A percentile compares a stretch with the other conserved stretches of the same genome.
phyloP scores from a whole-genome alignment of 2,329 filamentous ascomycete species.

The Fusarium metavorans region DNA sequence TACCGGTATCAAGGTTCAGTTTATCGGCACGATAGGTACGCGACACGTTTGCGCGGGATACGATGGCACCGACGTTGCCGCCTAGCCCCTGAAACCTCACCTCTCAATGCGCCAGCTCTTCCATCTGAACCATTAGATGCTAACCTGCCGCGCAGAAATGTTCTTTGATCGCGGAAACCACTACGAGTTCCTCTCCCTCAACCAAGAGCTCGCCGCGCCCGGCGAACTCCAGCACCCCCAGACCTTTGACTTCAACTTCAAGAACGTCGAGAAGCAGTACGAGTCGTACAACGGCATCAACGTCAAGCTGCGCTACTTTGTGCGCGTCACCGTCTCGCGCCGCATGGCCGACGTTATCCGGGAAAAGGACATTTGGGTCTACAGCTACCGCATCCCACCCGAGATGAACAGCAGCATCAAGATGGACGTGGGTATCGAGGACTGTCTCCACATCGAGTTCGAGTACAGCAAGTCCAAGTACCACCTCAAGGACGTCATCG shows the following conservation, averaged over 20 bases:
- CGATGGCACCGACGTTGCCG: background rate
- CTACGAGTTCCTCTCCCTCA: conserved; percentile 97
- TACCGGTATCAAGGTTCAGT: conserved; percentile 99
- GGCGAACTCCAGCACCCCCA: conserved; percentile 99
- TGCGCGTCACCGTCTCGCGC: conserved; percentile 94
- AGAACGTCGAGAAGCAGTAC: conserved; percentile 99
- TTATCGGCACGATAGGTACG: conserved; percentile 96
- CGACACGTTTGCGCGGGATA: conserved; percentile 1
- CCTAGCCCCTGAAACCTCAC: conserved; percentile 17
- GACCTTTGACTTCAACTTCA: conserved; percentile 99
- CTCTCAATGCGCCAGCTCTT: conserved; percentile 3
- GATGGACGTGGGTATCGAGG: conserved; percentile 99
- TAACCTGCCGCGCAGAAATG: conserved; percentile 77
- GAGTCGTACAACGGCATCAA: conserved; percentile 99
- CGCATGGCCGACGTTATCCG: conserved; percentile 98
- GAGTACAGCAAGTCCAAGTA: conserved; percentile 99
- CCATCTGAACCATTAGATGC: background rate
- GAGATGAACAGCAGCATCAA: conserved; percentile 99
- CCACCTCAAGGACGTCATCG: conserved; percentile 98
- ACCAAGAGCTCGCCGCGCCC: conserved; percentile 95
- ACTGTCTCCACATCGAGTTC: conserved; percentile 99
- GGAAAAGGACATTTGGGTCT: conserved; percentile 99
- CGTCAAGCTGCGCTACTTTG: conserved; percentile 98
- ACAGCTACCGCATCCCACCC: conserved; percentile 96
- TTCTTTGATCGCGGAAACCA: conserved; percentile 99